A percentile compares a stretch with the other conserved stretches of the same genome.
These are phyloP conservation scores for Talaromyces marneffei DNA, from an alignment of 2,329 filamentous ascomycete genomes.

Conservation along the genomic window DNA sequence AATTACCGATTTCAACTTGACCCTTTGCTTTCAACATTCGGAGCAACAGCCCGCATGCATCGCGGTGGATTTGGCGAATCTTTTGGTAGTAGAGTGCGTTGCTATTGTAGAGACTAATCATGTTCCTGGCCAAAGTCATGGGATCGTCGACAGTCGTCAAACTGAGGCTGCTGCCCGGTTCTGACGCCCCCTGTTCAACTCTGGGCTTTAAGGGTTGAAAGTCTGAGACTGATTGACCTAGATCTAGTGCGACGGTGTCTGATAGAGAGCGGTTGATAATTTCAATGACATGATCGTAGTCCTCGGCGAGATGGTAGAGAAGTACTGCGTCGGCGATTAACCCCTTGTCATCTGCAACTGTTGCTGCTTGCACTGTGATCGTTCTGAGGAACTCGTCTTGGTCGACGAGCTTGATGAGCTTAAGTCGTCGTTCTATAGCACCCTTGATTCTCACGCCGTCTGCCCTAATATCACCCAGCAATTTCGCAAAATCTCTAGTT, in stretches of 20 bases:
- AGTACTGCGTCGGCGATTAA: conserved; percentile 89
- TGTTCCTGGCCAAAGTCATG: conserved; percentile 56
- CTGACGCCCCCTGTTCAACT: conserved; percentile 26
- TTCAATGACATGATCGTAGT: conserved; percentile 88
- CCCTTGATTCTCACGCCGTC: conserved; percentile 83
- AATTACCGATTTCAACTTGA: conserved; percentile 53
- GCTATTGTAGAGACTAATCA: conserved; percentile 56
- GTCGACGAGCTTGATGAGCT: conserved; percentile 71
- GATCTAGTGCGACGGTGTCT: conserved; percentile 78
- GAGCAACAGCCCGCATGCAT: conserved; percentile 55
- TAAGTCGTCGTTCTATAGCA: conserved; percentile 77
- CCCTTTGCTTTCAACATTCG: conserved; percentile 57
- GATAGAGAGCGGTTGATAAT: conserved; percentile 88
- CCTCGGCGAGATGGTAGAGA: conserved; percentile 86
- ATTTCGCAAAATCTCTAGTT: conserved; percentile 87
- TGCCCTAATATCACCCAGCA: conserved; percentile 83
- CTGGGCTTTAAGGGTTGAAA: conserved; percentile 76
- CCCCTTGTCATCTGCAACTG: conserved; percentile 89
- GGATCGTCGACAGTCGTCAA: conserved; percentile 65
- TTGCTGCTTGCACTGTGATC: conserved; percentile 89
- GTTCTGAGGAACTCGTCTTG: conserved; percentile 80
- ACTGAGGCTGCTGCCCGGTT: conserved; percentile 47
- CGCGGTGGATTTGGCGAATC: conserved; percentile 53
- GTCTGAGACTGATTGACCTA: conserved; percentile 73
- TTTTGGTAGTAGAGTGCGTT: conserved; percentile 57